Conservation (phyloP, 306 rosid genomes). For the Purshia tridentata region DNA sequence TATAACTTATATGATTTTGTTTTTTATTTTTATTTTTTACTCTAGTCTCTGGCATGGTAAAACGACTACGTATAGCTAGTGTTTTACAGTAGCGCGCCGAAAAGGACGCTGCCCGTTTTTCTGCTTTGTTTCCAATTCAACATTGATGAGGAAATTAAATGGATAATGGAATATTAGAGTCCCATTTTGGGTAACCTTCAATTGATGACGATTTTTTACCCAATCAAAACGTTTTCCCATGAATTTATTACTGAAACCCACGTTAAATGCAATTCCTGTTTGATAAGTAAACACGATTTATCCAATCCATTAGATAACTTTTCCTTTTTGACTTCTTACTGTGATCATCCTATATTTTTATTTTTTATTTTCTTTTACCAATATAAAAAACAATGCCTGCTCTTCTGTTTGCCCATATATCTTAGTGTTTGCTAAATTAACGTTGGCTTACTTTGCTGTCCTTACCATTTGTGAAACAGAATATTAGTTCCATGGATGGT, state of each 20-base stretch:
- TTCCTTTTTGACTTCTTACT: constrained; percentile 23
- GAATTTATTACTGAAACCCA: neutral
- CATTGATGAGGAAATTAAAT: constrained; percentile 4
- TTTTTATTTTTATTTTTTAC: neutral
- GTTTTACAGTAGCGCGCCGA: constrained; percentile 6
- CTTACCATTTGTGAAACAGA: constrained; percentile 39
- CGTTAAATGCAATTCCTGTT: neutral
- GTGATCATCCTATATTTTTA: constrained; percentile 1
- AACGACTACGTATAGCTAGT: constrained; percentile 9
- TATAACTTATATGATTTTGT: neutral
- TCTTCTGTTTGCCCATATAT: neutral
- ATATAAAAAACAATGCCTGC: neutral
- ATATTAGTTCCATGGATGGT: constrained; percentile 46
- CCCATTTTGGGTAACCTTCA: constrained; percentile 10
- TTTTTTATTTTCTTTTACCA: neutral
- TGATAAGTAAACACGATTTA: neutral
- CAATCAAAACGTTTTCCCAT: neutral
- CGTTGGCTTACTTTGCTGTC: constrained; percentile 17
- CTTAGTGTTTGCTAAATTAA: constrained; percentile 3
- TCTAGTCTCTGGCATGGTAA: neutral
- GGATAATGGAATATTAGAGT: constrained; percentile 21
- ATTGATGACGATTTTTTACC: constrained; percentile 24
- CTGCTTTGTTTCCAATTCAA: constrained; percentile 8
- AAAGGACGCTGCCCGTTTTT: constrained; percentile 7
- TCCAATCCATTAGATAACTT: constrained; percentile 19